Evolutionary conservation across 306 rosid genomes (phyloP), one percentile per base, ranked within the genome.

Genomic region (Chamaecrista fasciculata): DNA sequence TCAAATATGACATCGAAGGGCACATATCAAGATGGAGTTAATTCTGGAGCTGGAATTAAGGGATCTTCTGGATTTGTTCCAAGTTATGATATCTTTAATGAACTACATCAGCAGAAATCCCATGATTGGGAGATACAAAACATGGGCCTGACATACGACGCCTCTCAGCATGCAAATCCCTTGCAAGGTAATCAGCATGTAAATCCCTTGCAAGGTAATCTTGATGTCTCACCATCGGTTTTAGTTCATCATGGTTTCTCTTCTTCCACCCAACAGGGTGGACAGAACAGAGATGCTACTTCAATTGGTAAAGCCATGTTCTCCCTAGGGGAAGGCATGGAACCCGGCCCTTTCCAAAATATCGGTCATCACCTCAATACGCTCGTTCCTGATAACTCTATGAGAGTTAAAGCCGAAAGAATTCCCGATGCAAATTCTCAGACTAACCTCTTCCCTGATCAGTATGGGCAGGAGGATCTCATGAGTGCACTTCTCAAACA

Each of bases 401-500:
- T 78, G 19, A 82, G 91, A 81, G 80, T 89, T 16, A 95, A 91
- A 75, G 39, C 92, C 34, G 96, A 91, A 84, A 84, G 80, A 47
- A 24, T 79, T 67, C 79, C 92, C 1, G 92, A 91, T 47, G 77
- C 78, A 47, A 75, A 79, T 71, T 62, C 76, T 69, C 92, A 85
- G 60, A 51, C 48, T 21, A 71, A 63, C 78, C 73, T 89, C 78
- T 87, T 84, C 74, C 76, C 86, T 24, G 96, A 89, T 15, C 91
- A 91, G 36, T 91, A 74, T 56, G 97, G 87, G 23, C 97, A 89
- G 78, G 99, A 95, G 4, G 99, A 95, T 79, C 89, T 95, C 47
- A 86, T 95, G 95, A 95, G 96, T 75, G 96, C 91, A 60, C 84
- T 95, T 72, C 82, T 95, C 72, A 89, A 87, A 80, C 97, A 95